phyloP scores from a whole-genome alignment of 805 yeast genomes.

The Metschnikowia sp. region DNA sequence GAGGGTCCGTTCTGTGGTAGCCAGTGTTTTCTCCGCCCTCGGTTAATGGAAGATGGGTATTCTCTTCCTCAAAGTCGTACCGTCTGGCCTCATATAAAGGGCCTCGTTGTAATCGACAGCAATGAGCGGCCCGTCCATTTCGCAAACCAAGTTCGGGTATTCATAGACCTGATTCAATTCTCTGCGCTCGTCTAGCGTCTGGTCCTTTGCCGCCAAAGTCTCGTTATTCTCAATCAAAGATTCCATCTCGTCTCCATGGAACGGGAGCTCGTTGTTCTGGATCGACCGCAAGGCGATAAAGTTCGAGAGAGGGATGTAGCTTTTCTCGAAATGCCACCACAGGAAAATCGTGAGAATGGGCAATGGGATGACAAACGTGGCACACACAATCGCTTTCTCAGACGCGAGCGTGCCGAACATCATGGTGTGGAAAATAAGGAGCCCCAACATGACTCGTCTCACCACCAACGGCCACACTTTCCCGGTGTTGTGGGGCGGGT shows the following conservation, averaged over 20 bases:
- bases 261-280: constrained; percentile 39
- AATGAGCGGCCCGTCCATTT: constrained; percentile 83
- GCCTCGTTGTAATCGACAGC: constrained; percentile 54
- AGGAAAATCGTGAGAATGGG: constrained; percentile 66
- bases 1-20: not conserved
- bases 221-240: constrained; percentile 7
- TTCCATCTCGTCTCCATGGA: constrained; percentile 22
- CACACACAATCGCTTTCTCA: constrained; percentile 73
- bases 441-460: constrained; percentile 76
- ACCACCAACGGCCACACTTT: constrained; percentile 92
- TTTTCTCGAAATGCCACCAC: constrained; percentile 77
- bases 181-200: constrained; percentile 75
- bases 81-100: constrained; percentile 27
- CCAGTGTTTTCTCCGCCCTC: not conserved
- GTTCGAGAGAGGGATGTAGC: constrained; percentile 73
- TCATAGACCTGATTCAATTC: constrained; percentile 70
- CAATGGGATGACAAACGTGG: constrained; percentile 69
- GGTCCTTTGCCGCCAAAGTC: constrained; percentile 21
- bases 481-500: constrained; percentile 96
- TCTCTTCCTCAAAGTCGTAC: constrained; percentile 25
- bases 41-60: constrained; percentile 12
- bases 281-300: constrained; percentile 88
- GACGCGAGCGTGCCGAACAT: constrained; percentile 89
- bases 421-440: constrained; percentile 80
- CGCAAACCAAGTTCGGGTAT: constrained; percentile 68